Evolutionary conservation across 2,329 filamentous ascomycete species (phyloP), one percentile per base, ranked within the genome.

Genomic region (Nothopassalora personata): DNA sequence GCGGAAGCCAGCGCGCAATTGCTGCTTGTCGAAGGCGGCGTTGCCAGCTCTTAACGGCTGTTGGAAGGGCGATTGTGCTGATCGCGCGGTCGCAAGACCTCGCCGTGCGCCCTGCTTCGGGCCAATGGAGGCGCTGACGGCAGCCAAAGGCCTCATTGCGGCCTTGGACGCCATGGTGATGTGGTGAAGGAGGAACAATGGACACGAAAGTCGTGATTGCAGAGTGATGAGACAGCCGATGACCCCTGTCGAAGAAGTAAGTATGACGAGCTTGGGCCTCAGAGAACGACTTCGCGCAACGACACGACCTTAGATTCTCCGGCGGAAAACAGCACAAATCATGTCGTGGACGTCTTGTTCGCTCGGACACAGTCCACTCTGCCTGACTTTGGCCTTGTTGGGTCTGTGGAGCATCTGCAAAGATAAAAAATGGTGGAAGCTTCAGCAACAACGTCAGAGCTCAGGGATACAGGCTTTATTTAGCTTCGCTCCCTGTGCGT

Each of bases 111-210:
- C 54, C 52, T 60, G 59, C 61, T 64, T 66, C 54, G 64, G 31
- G 56, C 61, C 61, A 54, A 67, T 60, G 56, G 66, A 62, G 53
- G 63, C 64, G 56, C 60, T 63, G 55, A 68, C 45, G 46, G 64
- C 65, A 52, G 61, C 67, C 60, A 69, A 51, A 45, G 67, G 67
- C 63, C 64, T 66, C 54, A 56, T 58, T 27, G 62, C 62, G 57
- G 63, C 65, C 62, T 60, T 63, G 57, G 63, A 66, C 43, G 68
- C 68, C 67, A 69, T 70, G 59, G 54, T 19, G 30, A 34, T 34
- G 49, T 31, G 27, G 39, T 43, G 39, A 43, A 18, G 39, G 39
- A 18, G 39, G 18, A 3, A 18, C 39, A 43, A 43, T 43, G 39
- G 39, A 19, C 39, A 43, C 9, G 15, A 18, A 18, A n/a, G 39